Base-by-base conservation (phyloP, 2,329 filamentous ascomycete species). In the Diatrype stigma region DNA sequence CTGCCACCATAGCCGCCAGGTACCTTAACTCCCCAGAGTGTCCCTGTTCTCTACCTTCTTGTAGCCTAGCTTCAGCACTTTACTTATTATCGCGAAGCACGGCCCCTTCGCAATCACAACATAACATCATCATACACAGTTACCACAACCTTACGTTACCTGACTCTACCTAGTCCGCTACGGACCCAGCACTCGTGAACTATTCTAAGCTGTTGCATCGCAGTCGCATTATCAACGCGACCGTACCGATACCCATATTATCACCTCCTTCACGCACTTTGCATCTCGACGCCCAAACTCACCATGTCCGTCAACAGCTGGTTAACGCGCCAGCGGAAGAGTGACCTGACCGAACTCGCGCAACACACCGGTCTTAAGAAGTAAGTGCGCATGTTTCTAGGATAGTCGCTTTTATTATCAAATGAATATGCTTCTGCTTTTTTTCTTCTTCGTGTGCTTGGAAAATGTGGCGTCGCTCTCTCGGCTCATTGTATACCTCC, bases 301-400 rank as follows among this genome's bases (percentile, higher is more conserved):
- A 89, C 89, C 85, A 83, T 84, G 55, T 73, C 73, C 61, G 73
- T 72, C 60, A 83, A 86, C 66, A 82, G 84, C 61, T 96, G 88
- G 83, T 79, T 96, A 67, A 81, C 85, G 70, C 80, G 81, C 69
- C 88, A 94, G 79, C 86, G 88, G 75, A 96, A 96, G 79, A 79
- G 78, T 61, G 89, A 93, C 58, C 81, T 96, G 51, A 70, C 83
- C 61, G 86, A 89, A 56, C 77, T 95, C 55, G 89, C 90, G 53
- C 81, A 89, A 58, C 73, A 78, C 45, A 79, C 88, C 55, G 86
- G 86, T 52, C 75, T 93, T 49, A 78, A 82, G 66, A 81, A 88
- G 90, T 95, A 82, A 65, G 85, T 80, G 55, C 49, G 48, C 47
- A 30, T 45, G 34, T 48, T 34, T 47, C 51, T 49, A 45, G 34